Conservation (phyloP, 495 filamentous ascomycete genomes). For the Halenospora varia region DNA sequence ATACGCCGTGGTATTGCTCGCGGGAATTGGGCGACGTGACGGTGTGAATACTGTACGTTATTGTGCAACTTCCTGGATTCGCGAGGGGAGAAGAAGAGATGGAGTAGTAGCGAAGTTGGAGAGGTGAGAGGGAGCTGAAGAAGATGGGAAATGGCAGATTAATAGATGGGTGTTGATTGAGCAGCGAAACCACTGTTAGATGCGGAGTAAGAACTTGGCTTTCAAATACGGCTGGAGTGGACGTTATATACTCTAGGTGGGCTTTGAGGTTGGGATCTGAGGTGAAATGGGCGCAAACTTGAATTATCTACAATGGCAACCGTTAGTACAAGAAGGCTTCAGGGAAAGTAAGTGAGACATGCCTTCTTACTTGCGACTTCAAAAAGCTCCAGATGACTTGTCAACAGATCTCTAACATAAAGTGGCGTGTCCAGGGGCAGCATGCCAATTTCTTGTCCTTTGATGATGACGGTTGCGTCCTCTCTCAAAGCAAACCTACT, state of each 20-base stretch:
- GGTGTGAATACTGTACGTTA: slow-evolving; percentile 65
- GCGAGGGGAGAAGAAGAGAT: slow-evolving; percentile 69
- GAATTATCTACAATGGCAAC: not conserved
- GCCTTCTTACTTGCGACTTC: slow-evolving; percentile 41
- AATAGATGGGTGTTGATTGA: slow-evolving; percentile 51
- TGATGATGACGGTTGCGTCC: slow-evolving; percentile 36
- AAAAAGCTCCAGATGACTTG: slow-evolving; percentile 52
- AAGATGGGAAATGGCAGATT: slow-evolving; percentile 54
- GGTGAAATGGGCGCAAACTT: not conserved
- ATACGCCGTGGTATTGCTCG: slow-evolving; percentile 28
- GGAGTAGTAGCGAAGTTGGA: slow-evolving; percentile 70
- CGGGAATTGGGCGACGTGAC: no score
- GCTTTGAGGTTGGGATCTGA: not conserved
- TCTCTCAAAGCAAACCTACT: not conserved
- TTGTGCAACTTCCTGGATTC: slow-evolving; percentile 48
- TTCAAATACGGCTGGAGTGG: not conserved
- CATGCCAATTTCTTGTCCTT: slow-evolving; percentile 52
- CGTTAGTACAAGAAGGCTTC: slow-evolving; percentile 46
- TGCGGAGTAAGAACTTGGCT: slow-evolving; percentile 29
- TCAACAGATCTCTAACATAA: slow-evolving; percentile 43
- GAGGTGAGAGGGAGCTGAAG: slow-evolving; percentile 62
- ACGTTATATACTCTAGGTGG: not conserved
- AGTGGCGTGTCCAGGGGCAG: slow-evolving; percentile 40
- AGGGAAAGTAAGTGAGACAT: slow-evolving; percentile 40
- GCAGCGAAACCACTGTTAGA: slow-evolving; percentile 59